phyloP scores from a whole-genome alignment of 805 yeast species.

The Huiozyma sinensis region DNA sequence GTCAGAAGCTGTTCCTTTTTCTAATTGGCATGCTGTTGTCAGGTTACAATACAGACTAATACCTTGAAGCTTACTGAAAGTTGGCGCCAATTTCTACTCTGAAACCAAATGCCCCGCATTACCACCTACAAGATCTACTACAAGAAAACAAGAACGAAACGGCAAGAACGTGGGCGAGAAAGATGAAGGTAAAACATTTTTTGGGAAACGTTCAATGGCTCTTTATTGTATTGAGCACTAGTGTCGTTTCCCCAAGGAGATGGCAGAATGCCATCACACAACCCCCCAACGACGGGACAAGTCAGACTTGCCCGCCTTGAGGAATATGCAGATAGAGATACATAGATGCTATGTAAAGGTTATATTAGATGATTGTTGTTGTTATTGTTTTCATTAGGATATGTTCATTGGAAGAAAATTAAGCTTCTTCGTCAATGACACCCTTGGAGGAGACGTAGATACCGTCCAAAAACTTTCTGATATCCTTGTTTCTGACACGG shows the following conservation, averaged over 20 bases:
- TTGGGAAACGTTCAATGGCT: conserved; percentile 5
- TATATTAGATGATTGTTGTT: not conserved
- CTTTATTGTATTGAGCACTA: conserved; percentile 12
- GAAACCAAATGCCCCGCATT: too few species aligned
- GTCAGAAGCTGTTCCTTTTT: too few species aligned
- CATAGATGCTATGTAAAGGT: not conserved
- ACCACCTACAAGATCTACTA: too few species aligned
- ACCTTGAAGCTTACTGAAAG: too few species aligned
- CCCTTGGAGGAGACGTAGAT: conserved; percentile 97
- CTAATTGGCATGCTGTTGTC: too few species aligned
- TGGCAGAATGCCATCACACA: too few species aligned
- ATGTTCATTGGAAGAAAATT: conserved; percentile 5
- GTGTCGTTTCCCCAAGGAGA: conserved; percentile 5
- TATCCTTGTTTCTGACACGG: conserved; percentile 99
- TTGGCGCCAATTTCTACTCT: too few species aligned
- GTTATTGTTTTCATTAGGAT: too few species aligned
- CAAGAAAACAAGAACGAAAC: too few species aligned
- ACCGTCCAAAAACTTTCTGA: conserved; percentile 99
- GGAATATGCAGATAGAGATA: not conserved
- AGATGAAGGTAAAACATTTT: not conserved
- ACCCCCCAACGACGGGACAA: too few species aligned
- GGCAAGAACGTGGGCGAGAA: too few species aligned
- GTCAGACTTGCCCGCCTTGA: not conserved
- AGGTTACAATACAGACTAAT: too few species aligned
- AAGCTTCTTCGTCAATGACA: conserved; percentile 58